Evolutionary conservation across 108 stramenopile species (phyloP).

Genomic region (Cyclotella atomus): DNA sequence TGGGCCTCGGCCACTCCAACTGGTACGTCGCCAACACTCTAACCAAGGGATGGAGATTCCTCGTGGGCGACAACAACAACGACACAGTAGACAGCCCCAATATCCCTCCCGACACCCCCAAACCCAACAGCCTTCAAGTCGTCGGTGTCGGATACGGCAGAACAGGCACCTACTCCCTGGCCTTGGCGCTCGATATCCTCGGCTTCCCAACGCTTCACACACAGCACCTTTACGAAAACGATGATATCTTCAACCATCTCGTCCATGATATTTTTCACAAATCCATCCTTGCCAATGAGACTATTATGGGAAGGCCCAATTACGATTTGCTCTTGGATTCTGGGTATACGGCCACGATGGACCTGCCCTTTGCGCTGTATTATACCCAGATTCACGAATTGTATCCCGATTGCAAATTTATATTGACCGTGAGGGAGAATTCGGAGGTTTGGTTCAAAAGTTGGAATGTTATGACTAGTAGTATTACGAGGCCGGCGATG

Average conservation of each 20-base stretch:
- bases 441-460: slow-evolving; percentile 79
- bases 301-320: slow-evolving; percentile 57
- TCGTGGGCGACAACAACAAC: background rate
- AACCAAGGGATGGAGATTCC: slow-evolving; percentile 14
- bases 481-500: slow-evolving; percentile 63
- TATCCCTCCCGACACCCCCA: background rate
- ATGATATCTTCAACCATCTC: slow-evolving; percentile 63
- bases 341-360: slow-evolving; percentile 73
- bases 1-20: slow-evolving; percentile 32
- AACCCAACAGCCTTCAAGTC: slow-evolving; percentile 55
- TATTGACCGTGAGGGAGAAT: slow-evolving; percentile 73
- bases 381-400: slow-evolving; percentile 63
- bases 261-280: slow-evolving; percentile 60
- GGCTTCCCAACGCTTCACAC: slow-evolving; percentile 79
- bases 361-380: slow-evolving; percentile 80
- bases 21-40: slow-evolving; percentile 28
- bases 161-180: slow-evolving; percentile 84
- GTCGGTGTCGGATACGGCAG: slow-evolving; percentile 84
- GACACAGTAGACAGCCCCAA: too few relatives aligned
- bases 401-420: slow-evolving; percentile 83
- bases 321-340: slow-evolving; percentile 52
- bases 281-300: slow-evolving; percentile 51
- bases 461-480: slow-evolving; percentile 70
- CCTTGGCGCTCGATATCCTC: slow-evolving; percentile 74
- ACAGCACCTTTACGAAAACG: slow-evolving; percentile 80